phyloP scores from a whole-genome alignment of 2,329 filamentous ascomycete species.

The Cladophialophora yegresii region DNA sequence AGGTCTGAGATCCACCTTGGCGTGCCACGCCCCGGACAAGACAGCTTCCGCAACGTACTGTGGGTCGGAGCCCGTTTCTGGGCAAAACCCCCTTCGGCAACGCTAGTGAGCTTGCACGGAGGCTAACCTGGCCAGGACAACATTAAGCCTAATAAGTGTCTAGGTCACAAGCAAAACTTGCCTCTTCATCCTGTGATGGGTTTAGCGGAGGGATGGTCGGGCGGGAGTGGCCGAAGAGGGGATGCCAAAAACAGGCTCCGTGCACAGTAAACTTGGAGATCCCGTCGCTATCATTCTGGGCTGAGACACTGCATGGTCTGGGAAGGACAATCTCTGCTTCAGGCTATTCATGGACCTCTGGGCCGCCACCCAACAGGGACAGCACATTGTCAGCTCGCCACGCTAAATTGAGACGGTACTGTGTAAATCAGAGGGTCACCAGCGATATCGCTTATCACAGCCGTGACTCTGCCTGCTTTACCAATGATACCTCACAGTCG shows the following conservation, averaged over 20 bases:
- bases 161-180: no score
- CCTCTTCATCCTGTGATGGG: no score
- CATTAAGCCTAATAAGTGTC: no score
- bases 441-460: constrained; percentile 23
- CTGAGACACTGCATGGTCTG: constrained; percentile 27
- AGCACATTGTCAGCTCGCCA: constrained; percentile 33
- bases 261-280: constrained; percentile 24
- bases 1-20: constrained; percentile 13
- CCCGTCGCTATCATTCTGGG: constrained; percentile 19
- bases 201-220: no score
- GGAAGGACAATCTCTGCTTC: constrained; percentile 13
- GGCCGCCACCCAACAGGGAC: constrained; percentile 26
- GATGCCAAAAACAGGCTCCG: no score
- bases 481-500: constrained; percentile 26
- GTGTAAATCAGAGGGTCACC: constrained; percentile 22
- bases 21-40: constrained; percentile 18
- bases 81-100: no score
- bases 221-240: no score
- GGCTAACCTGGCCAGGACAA: no score
- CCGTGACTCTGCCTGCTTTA: constrained; percentile 24
- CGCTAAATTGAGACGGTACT: constrained; percentile 19
- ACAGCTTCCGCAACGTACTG: constrained; percentile 20
- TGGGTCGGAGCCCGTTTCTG: no score
- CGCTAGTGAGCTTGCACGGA: no score
- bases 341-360: constrained; percentile 27